Base-by-base conservation (phyloP, 805 yeast species). In the Candida nitratophila region DNA sequence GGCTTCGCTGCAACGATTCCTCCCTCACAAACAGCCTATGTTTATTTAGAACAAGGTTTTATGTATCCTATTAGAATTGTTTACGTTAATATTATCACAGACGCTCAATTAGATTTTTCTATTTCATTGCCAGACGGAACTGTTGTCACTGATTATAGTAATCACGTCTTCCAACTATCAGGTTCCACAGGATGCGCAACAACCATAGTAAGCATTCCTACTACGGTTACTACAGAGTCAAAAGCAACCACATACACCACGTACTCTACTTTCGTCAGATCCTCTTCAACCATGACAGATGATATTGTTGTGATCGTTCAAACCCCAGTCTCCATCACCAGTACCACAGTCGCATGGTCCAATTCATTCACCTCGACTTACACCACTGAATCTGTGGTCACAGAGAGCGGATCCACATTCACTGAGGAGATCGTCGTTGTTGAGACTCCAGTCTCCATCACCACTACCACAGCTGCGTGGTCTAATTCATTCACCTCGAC, bases 41-140 rank as follows among this genome's bases (percentile, higher is more conserved):
- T 22, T 20, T 39, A 47, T 32, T 36, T 53, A 20, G 45, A 45
- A 38, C 45, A 30, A n/a, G 50, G 49, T 32, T 39, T 24, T 26
- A 47, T 39, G 27, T 52, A 53, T 42, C 57, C 56, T 33, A 33
- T 53, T 20, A 53, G 47, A 40, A 29, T 53, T 31, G 54, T 50
- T 32, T 53, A 47, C 32, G 37, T 46, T 12, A 51, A 54, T 31
- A 42, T 39, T 15, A 20, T 36, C 15, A 29, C 49, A 6, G 46
- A 44, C 42, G 48, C 48, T 31, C 19, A 19, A 2, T 35, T 53
- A 2, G 12, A 37, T 9, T 51, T 54, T 15, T 12, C 33, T 3
- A 42, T 54, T 38, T n/a, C 10, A 4, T 44, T 37, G 17, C 55
- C 57, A 7, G 14, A 32, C 26, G 53, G 51, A 17, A 17, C 22